Conservation (phyloP, 768 basidiomycete species). For the Pisolithus tinctorius region DNA sequence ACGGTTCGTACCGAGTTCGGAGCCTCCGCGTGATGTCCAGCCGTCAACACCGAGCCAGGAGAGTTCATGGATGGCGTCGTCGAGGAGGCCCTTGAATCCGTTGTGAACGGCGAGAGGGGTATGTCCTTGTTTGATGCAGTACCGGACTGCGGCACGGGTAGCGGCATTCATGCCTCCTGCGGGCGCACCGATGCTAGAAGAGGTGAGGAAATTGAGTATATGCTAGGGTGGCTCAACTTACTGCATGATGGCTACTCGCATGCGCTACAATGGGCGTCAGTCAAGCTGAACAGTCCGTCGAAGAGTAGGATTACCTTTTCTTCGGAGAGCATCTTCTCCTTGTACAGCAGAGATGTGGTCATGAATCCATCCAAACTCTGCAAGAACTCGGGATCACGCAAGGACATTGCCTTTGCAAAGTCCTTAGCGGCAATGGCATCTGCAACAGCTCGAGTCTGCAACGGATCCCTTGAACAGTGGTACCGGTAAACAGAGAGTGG, state of each 20-base stretch:
- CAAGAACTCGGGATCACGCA: slow-evolving; percentile 87
- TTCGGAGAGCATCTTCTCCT: slow-evolving; percentile 45
- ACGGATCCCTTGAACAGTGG: slow-evolving; percentile 2
- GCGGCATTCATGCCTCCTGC: slow-evolving; percentile 99
- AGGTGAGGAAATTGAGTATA: slow-evolving; percentile 1
- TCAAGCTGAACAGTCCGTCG: neutral
- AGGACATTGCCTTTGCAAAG: slow-evolving; percentile 79
- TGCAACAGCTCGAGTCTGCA: slow-evolving; percentile 79
- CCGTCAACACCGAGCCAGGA: slow-evolving; percentile 96
- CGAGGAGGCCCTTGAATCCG: slow-evolving; percentile 91
- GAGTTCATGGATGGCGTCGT: slow-evolving; percentile 79
- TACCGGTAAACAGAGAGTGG: neutral
- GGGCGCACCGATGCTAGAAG: slow-evolving; percentile 81
- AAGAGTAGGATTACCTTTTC: slow-evolving; percentile 30
- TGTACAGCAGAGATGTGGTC: slow-evolving; percentile 58
- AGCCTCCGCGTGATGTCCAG: slow-evolving; percentile 95
- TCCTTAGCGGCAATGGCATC: slow-evolving; percentile 76
- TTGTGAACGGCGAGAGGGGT: slow-evolving; percentile 90
- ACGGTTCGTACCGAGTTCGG: slow-evolving; percentile 96
- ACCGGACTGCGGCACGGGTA: slow-evolving; percentile 88
- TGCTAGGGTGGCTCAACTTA: slow-evolving; percentile 33
- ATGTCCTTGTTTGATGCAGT: slow-evolving; percentile 89
- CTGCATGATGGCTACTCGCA: slow-evolving; percentile 83
- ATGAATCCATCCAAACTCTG: slow-evolving; percentile 86
- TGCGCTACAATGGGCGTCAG: slow-evolving; percentile 40